Evolutionary conservation across 495 filamentous ascomycete species (phyloP), one percentile per base, ranked within the genome.

Genomic region (Cudoniella acicularis): DNA sequence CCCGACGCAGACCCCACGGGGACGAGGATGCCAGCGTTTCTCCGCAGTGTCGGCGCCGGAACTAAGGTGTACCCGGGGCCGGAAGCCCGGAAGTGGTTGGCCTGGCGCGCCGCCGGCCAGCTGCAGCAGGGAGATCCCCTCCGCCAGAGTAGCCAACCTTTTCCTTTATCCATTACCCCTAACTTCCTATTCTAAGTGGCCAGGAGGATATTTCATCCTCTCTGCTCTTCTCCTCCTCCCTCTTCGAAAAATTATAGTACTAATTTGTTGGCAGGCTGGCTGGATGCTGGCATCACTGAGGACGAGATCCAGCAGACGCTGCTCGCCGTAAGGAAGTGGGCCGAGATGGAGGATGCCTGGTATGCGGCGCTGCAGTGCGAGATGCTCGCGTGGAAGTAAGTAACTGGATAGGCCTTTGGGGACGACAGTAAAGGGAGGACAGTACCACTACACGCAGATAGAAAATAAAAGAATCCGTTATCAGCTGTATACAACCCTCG

Each of bases 341-440:
- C 64, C 13, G 69, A 69, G 49, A 69, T 59, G 25, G 70, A 75
- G 46, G 72, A 72, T 63, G 73, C 72, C 16, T 75, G 72, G 73
- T 71, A 60, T 56, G 72, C 57, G 2, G 60, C 64, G 45, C 18
- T 73, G 58, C 67, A 73, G 67, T 66, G 65, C 42, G 73, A 76
- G 57, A 66, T 73, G 63, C 63, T 75, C 18, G 73, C 67, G 17
- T 75, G 72, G 72, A 76, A 76, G 62, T 75, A 36, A 36, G 30
- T 36, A 36, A 36, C 30, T 36, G 30, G 30, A 13, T 13, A 36
- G 30, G 30, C 30, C 30, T 36, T 13, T 36, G 30, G 30, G 30
- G 30, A 13, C 30, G 30, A 36, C 13, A 36, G 30, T 13, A 6
- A 6, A 6, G 4, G 30, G 4, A 36, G 6, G 30, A 6, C 13